Base-by-base conservation (phyloP, 2,329 filamentous ascomycete genomes). In the Ophiostoma perfectum region DNA sequence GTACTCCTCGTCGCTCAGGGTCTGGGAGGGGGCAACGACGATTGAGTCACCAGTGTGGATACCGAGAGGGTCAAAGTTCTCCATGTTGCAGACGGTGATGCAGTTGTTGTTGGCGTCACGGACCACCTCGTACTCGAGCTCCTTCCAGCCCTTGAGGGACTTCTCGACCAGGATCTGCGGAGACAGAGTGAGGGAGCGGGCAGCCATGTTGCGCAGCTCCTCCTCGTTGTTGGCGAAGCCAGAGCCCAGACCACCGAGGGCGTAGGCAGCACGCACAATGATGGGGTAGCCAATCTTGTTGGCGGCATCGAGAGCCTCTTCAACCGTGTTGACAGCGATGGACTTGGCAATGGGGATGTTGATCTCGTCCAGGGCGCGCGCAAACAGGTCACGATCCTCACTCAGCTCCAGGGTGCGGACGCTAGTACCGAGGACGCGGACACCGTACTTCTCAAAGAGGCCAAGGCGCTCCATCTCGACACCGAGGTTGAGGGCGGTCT, bases 111-210 rank as follows among this genome's bases (percentile, higher is more conserved):
- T 88, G 69, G 89, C 90, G 82, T 98, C 95, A 75, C 95, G 90
- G 55, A 99, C 95, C 71, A 98, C 95, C 79, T 99, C 95, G 77
- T 98, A 99, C 79, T 99, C 95, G 72, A 98, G 96, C 80, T 99
- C 95, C 80, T 99, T 99, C 95, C 95, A 99, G 70, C 95, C 95
- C 82, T 98, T 98, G 94, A 99, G 98, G 81, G 92, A 96, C 78
- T 91, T 89, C 82, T 99, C 95, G 74, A 99, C 96, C 68, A 99
- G 86, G 7, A 99, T 92, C 78, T 99, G 95, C 8, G 95, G 95
- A 76, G 94, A 94, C 47, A 98, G 86, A 62, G 93, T 96, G 69
- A 99, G 85, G 64, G 94, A 98, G 72, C 92, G 97, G 73, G 91
- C 93, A 6, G 95, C 94, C 80, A 96, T 97, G 78, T 91, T 89